Base-by-base conservation (phyloP, 805 yeast genomes). In the Sporopachydermia lactativora region DNA sequence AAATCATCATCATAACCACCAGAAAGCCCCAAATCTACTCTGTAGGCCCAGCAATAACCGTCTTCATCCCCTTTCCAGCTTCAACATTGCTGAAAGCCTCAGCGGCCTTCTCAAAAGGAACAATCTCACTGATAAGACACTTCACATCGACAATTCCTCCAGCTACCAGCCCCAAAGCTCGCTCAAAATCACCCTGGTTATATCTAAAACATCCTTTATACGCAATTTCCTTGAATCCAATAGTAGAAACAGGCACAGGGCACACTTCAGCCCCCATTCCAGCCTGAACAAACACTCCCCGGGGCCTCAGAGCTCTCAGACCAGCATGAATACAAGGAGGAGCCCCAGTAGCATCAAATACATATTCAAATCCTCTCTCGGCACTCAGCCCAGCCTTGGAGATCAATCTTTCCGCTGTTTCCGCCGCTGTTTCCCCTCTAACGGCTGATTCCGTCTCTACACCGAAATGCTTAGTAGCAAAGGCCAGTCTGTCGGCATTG, bases 181-280 rank as follows among this genome's bases (percentile, higher is more conserved):
- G 63, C 49, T 54, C 59, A 55, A 65, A 66, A 51, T 65, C 71
- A 42, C 58, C 52, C 51, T 57, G 60, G 11, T 63, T 67, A 44
- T 66, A 66, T 52, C 71, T 64, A 59, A 66, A 66, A 5, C 68
- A 62, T n/a, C 71, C 71, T 43, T 49, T 62, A 47, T 64, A 52
- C 6, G 59, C 53, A 48, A 64, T 51, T 47, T 66, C 70, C 47
- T 62, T 66, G 39, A 62, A 61, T 13, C 65, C 63, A 46, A 66
- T 54, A 47, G 62, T 67, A 17, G 68, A 62, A 45, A 66, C 61
- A 36, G 70, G 70, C 53, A 66, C 13, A 8, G 6, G 13, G 6
- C 13, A 11, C 11, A 11, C 14, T 8, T 59, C 61, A n/a, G 60
- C 60, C 5, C 69, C 65, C 45, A 64, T 65, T 36, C 71, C 71